A percentile compares a stretch with the other conserved stretches of the same genome.
Evolutionary conservation across 768 basidiomycete genomes (phyloP).

Genomic region (Exidia glandulosa): DNA sequence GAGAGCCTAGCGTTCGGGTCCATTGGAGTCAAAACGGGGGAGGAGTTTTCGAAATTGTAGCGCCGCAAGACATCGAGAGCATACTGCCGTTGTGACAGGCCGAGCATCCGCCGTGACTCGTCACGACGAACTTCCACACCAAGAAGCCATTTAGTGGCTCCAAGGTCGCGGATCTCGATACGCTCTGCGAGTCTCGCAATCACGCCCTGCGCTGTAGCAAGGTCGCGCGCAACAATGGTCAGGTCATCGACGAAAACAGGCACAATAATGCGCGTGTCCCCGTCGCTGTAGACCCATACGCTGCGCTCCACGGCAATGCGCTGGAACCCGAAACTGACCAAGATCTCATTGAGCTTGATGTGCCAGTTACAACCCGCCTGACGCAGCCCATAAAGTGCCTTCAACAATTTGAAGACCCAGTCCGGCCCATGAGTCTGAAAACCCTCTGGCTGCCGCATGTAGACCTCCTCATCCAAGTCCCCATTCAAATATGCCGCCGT

Average conservation of each 20-base stretch:
- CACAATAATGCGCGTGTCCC: conserved; percentile 15
- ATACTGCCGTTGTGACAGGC: conserved; percentile 11
- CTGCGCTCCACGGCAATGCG: conserved; percentile 15
- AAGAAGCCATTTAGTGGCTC: conserved; percentile 11
- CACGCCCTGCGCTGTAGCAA: too few species aligned
- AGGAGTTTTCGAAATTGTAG: conserved; percentile 7
- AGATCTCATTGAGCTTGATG: too few species aligned
- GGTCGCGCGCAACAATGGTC: too few species aligned
- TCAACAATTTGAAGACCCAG: not conserved
- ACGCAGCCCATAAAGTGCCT: not conserved
- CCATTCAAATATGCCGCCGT: conserved; percentile 5
- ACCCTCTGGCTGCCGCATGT: conserved; percentile 16
- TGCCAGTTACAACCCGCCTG: too few species aligned
- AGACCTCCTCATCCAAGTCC: conserved; percentile 16
- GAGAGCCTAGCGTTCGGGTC: conserved; percentile 2
- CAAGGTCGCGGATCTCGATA: conserved; percentile 15
- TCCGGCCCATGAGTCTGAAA: conserved; percentile 6
- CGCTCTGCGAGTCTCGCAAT: not conserved
- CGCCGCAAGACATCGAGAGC: conserved; percentile 5
- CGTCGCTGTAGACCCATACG: conserved; percentile 16
- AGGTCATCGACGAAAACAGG: conserved; percentile 23
- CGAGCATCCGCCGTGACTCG: not conserved
- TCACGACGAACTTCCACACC: conserved; percentile 11
- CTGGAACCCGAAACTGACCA: conserved; percentile 5
- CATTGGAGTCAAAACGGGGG: conserved; percentile 10